These are phyloP conservation scores for Neofusicoccum cordaticola DNA, from an alignment of 2,329 filamentous ascomycete species.

Conservation along the genomic window DNA sequence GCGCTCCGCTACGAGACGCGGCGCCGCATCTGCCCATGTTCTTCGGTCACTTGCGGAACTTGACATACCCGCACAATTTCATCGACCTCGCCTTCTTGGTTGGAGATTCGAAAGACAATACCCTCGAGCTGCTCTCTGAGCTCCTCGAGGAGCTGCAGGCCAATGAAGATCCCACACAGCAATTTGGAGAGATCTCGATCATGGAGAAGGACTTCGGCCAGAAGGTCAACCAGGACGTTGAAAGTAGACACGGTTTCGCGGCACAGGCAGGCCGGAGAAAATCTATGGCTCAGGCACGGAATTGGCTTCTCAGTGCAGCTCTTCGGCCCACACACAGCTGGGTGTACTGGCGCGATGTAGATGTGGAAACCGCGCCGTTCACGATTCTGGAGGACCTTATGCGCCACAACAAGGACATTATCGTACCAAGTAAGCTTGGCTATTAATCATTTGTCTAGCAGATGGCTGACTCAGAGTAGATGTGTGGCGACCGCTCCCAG, in stretches of 20 bases:
- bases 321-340: slow-evolving; percentile 93
- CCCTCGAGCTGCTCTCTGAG: slow-evolving; percentile 70
- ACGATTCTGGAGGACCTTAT: slow-evolving; percentile 97
- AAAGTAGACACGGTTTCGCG: slow-evolving; percentile 94
- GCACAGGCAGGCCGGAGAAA: slow-evolving; percentile 92
- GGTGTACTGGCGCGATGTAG: slow-evolving; percentile 99
- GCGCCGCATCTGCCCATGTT: slow-evolving; percentile 94
- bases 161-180: slow-evolving; percentile 72
- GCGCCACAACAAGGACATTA: slow-evolving; percentile 98
- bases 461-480: slow-evolving; percentile 42
- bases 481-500: slow-evolving; percentile 96
- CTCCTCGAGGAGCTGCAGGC: slow-evolving; percentile 77
- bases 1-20: slow-evolving; percentile 90
- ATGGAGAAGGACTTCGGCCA: slow-evolving; percentile 99
- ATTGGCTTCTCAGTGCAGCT: slow-evolving; percentile 93
- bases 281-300: slow-evolving; percentile 95
- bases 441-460: not conserved
- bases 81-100: slow-evolving; percentile 96
- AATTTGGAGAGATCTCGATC: slow-evolving; percentile 94
- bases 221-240: slow-evolving; percentile 95
- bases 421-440: slow-evolving; percentile 83
- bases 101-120: slow-evolving; percentile 94
- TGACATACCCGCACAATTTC: slow-evolving; percentile 94
- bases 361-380: slow-evolving; percentile 94
- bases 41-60: slow-evolving; percentile 93